Percentiles rank a stretch among this genome's conserved stretches.
phyloP scores from a whole-genome alignment of 441 rosid genomes.

The Euphorbia schlechtendalii region DNA sequence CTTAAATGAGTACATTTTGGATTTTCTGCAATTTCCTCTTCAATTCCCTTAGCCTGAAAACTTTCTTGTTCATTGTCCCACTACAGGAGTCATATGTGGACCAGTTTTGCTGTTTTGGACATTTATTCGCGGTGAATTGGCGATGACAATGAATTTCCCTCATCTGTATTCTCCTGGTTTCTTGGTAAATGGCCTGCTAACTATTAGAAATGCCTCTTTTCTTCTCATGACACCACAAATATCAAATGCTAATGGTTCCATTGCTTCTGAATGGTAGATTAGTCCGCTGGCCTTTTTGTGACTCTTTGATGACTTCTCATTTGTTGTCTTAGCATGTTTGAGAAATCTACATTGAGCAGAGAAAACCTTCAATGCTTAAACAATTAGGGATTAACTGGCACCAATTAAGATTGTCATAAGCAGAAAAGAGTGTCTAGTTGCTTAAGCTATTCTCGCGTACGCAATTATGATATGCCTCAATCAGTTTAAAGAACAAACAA shows the following conservation, averaged over 20 bases:
- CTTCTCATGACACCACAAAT: too few species aligned
- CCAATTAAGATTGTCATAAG: not conserved
- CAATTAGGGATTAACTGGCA: not conserved
- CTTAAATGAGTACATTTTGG: not conserved
- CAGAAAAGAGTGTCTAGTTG: not conserved
- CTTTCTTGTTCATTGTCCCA: conserved; percentile 21
- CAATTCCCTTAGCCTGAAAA: conserved; percentile 7
- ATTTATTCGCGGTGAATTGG: conserved; percentile 67
- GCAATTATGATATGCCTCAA: too few species aligned
- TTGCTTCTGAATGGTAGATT: too few species aligned
- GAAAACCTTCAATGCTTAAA: too few species aligned
- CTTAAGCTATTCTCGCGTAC: not conserved
- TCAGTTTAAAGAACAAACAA: too few species aligned
- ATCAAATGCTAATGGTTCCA: not conserved
- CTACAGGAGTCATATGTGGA: conserved; percentile 69
- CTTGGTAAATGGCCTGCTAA: conserved; percentile 51
- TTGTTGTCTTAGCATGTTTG: too few species aligned
- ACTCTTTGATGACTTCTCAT: too few species aligned
- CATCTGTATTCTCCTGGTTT: conserved; percentile 64
- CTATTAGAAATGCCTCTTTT: too few species aligned
- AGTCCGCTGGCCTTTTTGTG: too few species aligned
- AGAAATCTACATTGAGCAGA: too few species aligned
- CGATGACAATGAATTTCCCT: conserved; percentile 52
- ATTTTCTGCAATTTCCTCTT: conserved; percentile 1
- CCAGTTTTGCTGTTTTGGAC: conserved; percentile 84